phyloP scores from a whole-genome alignment of 176 grass and related monocot species.

The Pharus latifolius region DNA sequence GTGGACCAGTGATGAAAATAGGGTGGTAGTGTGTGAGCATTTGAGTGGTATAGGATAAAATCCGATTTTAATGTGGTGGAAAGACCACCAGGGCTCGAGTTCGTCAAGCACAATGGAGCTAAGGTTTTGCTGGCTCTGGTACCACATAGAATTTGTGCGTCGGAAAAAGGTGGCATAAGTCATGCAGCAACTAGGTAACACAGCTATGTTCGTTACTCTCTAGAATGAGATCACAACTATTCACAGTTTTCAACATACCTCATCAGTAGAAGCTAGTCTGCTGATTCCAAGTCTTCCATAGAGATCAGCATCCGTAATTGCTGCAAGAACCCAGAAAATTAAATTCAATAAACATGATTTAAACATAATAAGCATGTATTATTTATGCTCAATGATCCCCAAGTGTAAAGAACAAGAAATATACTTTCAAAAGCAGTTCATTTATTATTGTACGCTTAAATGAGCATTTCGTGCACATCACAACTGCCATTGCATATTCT shows the following conservation, averaged over 20 bases:
- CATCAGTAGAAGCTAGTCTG: conserved; percentile 44
- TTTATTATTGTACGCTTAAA: not conserved
- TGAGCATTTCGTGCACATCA: not conserved
- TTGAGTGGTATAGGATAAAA: not conserved
- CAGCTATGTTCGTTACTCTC: too few relatives aligned
- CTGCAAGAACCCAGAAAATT: conserved; percentile 29
- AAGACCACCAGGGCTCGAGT: not conserved
- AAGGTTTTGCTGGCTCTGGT: not conserved
- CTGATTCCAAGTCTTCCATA: conserved; percentile 72
- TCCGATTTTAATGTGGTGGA: not conserved
- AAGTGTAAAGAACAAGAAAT: not conserved
- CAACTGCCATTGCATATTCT: not conserved
- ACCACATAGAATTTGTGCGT: not conserved
- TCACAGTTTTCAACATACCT: conserved; percentile 48
- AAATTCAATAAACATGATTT: not conserved
- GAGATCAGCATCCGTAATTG: conserved; percentile 84
- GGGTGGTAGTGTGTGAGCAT: too few relatives aligned
- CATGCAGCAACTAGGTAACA: not conserved
- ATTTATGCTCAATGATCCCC: not conserved
- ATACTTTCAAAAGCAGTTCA: not conserved
- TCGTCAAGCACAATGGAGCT: not conserved
- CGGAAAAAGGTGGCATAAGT: not conserved
- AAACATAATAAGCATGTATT: not conserved
- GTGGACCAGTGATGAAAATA: too few relatives aligned
- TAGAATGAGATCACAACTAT: too few relatives aligned